Conservation (phyloP, 2,329 filamentous ascomycete species). For the Pseudogymnoascus sp. region DNA sequence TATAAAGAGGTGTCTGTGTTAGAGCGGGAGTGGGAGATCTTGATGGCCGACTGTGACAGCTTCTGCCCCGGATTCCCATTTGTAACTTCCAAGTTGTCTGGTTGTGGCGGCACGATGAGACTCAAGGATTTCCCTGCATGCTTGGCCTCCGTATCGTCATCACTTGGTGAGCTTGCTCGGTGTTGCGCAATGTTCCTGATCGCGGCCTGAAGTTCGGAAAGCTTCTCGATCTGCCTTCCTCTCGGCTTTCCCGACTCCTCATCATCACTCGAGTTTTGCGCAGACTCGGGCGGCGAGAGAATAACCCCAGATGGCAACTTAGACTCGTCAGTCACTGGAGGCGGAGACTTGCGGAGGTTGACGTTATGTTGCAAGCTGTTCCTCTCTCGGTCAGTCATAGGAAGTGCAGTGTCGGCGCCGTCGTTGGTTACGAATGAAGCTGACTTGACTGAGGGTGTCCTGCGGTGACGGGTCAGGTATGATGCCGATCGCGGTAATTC, state of each 20-base stretch:
- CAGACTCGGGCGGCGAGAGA: slow-evolving; percentile 85
- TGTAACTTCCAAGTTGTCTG: slow-evolving; percentile 27
- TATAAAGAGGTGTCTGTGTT: slow-evolving; percentile 43
- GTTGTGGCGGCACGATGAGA: slow-evolving; percentile 32
- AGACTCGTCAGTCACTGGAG: slow-evolving; percentile 65
- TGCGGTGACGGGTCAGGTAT: slow-evolving; percentile 57
- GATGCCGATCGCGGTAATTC: slow-evolving; percentile 57
- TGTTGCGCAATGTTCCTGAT: slow-evolving; percentile 71
- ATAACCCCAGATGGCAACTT: slow-evolving; percentile 77
- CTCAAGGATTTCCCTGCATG: slow-evolving; percentile 22
- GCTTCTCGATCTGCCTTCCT: slow-evolving; percentile 25
- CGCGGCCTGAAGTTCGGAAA: slow-evolving; percentile 66
- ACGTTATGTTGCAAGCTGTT: slow-evolving; percentile 34
- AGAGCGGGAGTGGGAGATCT: slow-evolving; percentile 25
- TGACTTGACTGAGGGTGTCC: slow-evolving; percentile 44
- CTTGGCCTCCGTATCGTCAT: slow-evolving; percentile 17
- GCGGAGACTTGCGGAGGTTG: slow-evolving; percentile 74
- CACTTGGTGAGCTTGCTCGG: slow-evolving; percentile 48
- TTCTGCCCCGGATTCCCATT: not conserved
- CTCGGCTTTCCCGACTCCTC: slow-evolving; percentile 48
- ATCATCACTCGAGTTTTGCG: slow-evolving; percentile 74
- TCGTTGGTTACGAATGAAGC: slow-evolving; percentile 22
- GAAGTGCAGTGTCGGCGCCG: slow-evolving; percentile 20
- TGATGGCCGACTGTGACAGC: slow-evolving; percentile 18
- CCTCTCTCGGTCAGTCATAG: slow-evolving; percentile 24